phyloP scores from a whole-genome alignment of 2,329 filamentous ascomycete genomes.

The Eutypella sp. region DNA sequence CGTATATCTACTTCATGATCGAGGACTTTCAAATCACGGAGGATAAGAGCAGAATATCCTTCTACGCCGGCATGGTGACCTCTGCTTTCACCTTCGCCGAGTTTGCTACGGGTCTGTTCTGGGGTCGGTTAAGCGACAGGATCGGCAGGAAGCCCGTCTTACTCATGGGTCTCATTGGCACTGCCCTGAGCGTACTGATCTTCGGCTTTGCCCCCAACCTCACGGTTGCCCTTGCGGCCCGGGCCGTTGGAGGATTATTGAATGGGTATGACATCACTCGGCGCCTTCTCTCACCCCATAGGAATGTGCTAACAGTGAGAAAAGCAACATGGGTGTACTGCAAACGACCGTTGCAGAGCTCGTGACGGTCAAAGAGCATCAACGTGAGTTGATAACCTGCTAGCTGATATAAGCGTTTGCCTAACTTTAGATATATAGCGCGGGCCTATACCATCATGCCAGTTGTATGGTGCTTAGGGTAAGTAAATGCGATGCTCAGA shows the following conservation, averaged over 20 bases:
- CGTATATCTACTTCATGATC: slow-evolving; percentile 98
- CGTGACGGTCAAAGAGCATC: slow-evolving; percentile 87
- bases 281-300: slow-evolving; percentile 17
- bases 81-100: slow-evolving; percentile 95
- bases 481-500: slow-evolving; percentile 26
- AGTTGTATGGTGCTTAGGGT: slow-evolving; percentile 95
- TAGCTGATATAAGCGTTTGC: slow-evolving; percentile 4
- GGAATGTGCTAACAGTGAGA: slow-evolving; percentile 19
- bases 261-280: slow-evolving; percentile 64
- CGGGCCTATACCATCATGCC: slow-evolving; percentile 97
- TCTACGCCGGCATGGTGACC: slow-evolving; percentile 94
- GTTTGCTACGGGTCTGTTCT: slow-evolving; percentile 86
- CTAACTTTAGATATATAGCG: slow-evolving; percentile 47
- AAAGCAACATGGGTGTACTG: slow-evolving; percentile 85
- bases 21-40: slow-evolving; percentile 82
- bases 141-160: slow-evolving; percentile 91
- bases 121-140: slow-evolving; percentile 87
- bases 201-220: slow-evolving; percentile 88
- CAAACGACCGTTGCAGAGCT: slow-evolving; percentile 94
- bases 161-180: slow-evolving; percentile 82
- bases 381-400: slow-evolving; percentile 54
- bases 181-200: slow-evolving; percentile 83
- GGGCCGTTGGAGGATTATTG: slow-evolving; percentile 82
- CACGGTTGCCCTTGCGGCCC: slow-evolving; percentile 76
- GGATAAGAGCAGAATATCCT: slow-evolving; percentile 72